Base-by-base conservation (phyloP, 2,329 filamentous ascomycete genomes). In the Penicillium sp. region DNA sequence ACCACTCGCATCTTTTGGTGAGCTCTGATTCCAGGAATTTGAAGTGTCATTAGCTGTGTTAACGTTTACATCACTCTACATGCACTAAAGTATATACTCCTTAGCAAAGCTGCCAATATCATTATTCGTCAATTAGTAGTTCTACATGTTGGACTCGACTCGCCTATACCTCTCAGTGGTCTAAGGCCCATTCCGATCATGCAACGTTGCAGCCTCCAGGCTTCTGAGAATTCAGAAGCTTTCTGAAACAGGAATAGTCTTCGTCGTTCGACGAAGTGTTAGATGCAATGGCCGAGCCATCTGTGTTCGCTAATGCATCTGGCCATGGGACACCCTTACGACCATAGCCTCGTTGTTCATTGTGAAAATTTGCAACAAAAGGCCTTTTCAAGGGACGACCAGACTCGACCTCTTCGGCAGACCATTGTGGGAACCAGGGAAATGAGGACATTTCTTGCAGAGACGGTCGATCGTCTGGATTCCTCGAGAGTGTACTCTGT, bases 381-480 rank as follows among this genome's bases (percentile, higher is more conserved):
- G 55, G 57, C 22, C 55, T 36, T 44, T 49, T 49, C 1, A 44
- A 36, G 31, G 39, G 33, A 41, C 40, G 48, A 36, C 36, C 46
- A 52, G 34, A 55, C 14, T 25, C 52, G 22, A 41, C 50, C 33
- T 49, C 46, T 31, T 51, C 48, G 31, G 35, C 30, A 12, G 41
- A 34, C 57, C 55, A 60, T 10, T 55, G 53, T 3, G 46, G 40
- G 39, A 65, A 67, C 65, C 64, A 67, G 11, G 63, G 62, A 41
- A 63, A 63, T 6, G 52, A 42, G 8, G 33, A 41, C 50, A 67
- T 18, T 35, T 60, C 59, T 14, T 49, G 44, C 12, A 69, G 41
- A 0, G 47, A 56, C 4, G 65, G 61, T 38, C 66, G 53, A 13
- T 62, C 28, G 3, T 67, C 49, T 41, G 22, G 3, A 25, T 4